Conservation (phyloP, 2,329 filamentous ascomycete species). For the Aciculosporium take region DNA sequence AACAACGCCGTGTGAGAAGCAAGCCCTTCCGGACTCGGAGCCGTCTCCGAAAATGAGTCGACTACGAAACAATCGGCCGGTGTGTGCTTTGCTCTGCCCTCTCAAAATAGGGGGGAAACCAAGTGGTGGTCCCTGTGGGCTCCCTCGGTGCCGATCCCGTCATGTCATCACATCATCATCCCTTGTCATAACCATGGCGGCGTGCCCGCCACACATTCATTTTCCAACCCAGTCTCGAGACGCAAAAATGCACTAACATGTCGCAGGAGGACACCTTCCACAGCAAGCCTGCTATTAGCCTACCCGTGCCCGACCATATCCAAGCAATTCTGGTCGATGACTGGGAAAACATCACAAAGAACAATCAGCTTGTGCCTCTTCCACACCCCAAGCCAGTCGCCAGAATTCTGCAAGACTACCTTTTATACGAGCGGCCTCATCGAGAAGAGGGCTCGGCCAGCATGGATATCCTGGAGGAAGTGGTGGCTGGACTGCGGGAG, state of each 20-base stretch:
- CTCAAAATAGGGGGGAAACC: neutral
- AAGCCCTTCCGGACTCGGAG: too few relatives aligned
- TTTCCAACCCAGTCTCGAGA: neutral
- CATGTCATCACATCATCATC: neutral
- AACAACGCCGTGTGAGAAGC: too few relatives aligned
- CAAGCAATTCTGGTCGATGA: constrained; percentile 93
- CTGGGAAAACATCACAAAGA: constrained; percentile 98
- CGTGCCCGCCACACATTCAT: too few relatives aligned
- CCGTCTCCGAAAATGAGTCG: constrained; percentile 1
- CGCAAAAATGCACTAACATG: neutral
- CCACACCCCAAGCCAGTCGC: constrained; percentile 64
- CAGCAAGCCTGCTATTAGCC: constrained; percentile 68
- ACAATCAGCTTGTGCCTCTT: constrained; percentile 74
- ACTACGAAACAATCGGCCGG: constrained; percentile 1
- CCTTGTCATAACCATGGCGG: too few relatives aligned
- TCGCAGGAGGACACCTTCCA: constrained; percentile 76
- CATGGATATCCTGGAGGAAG: constrained; percentile 78
- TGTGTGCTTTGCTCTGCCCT: neutral
- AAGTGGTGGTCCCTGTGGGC: neutral
- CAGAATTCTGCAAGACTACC: constrained; percentile 69
- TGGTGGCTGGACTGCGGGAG: constrained; percentile 70
- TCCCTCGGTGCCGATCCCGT: too few relatives aligned
- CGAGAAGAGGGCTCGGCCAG: constrained; percentile 54
- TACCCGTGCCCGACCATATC: constrained; percentile 75
- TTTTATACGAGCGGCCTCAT: constrained; percentile 52